phyloP scores from a whole-genome alignment of 352 stramenopile species.

The Paralagenidium karlingii region DNA sequence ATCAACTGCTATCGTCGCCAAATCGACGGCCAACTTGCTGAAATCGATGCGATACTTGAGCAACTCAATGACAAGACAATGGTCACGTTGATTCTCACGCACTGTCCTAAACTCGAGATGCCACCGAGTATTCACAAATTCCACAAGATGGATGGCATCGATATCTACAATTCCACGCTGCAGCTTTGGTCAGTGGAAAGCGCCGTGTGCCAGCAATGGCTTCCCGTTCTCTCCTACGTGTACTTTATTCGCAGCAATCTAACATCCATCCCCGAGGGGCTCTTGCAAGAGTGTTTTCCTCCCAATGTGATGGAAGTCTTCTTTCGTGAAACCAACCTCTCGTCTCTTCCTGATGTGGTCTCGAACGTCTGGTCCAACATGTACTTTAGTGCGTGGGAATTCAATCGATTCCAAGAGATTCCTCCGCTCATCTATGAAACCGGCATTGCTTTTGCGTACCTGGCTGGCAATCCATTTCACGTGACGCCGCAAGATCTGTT shows the following conservation, averaged over 20 bases:
- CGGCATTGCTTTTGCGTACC: no score
- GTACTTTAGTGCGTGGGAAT: no score
- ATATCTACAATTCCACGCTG: slow-evolving; percentile 27
- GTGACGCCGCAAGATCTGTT: no score
- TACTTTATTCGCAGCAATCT: slow-evolving; percentile 15
- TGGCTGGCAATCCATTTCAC: no score
- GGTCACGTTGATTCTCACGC: slow-evolving; percentile 6
- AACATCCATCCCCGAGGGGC: slow-evolving; percentile 12
- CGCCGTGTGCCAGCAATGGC: slow-evolving; percentile 11
- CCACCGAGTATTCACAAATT: slow-evolving; percentile 6
- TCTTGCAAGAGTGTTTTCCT: slow-evolving; percentile 20
- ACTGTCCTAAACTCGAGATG: slow-evolving; percentile 7
- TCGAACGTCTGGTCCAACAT: slow-evolving; percentile 13
- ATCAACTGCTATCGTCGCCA: slow-evolving; percentile 9
- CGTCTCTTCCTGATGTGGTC: slow-evolving; percentile 15
- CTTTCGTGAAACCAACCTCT: slow-evolving; percentile 19
- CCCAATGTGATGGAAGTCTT: slow-evolving; percentile 8
- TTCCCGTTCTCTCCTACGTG: slow-evolving; percentile 15
- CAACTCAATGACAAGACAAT: slow-evolving; percentile 1
- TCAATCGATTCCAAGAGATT: no score
- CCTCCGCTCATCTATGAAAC: no score
- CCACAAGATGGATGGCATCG: slow-evolving; percentile 13
- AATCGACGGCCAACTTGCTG: neutral
- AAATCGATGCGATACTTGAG: slow-evolving; percentile 1
- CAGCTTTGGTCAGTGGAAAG: slow-evolving; percentile 10